These are phyloP conservation scores for Phytopythium helicoides DNA, from an alignment of 352 stramenopile genomes.

Conservation along the genomic window DNA sequence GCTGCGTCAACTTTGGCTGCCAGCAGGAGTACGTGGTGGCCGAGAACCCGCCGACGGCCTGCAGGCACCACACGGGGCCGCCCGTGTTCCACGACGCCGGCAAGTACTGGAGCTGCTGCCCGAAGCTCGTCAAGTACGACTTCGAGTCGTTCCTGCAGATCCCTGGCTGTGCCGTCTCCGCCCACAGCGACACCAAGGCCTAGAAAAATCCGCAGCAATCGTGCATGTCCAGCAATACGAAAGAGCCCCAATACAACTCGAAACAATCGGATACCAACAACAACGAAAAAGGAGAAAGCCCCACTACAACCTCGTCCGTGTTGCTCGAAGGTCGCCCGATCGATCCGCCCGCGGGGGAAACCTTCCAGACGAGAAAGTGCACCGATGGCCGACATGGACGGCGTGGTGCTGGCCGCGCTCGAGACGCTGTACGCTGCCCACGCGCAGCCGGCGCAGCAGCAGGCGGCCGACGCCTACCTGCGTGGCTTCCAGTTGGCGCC, in stretches of 20 bases:
- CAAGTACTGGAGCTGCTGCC: conserved; percentile 95
- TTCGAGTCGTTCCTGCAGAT: conserved; percentile 94
- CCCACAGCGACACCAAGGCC: conserved; percentile 76
- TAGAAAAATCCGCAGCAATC: not conserved
- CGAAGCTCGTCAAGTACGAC: conserved; percentile 92
- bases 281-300: not conserved
- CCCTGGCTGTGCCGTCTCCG: conserved; percentile 77
- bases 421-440: conserved; percentile 62
- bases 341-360: too few relatives aligned
- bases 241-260: too few relatives aligned
- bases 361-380: not conserved
- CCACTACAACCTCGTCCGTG: not conserved
- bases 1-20: conserved; percentile 91
- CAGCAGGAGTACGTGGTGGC: conserved; percentile 90
- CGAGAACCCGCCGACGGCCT: conserved; percentile 78
- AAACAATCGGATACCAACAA: not conserved
- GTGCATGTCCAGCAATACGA: too few relatives aligned
- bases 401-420: conserved; percentile 44
- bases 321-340: too few relatives aligned
- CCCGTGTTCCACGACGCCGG: conserved; percentile 93
- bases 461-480: conserved; percentile 70
- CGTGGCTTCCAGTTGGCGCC: conserved; percentile 77
- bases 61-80: conserved; percentile 81
- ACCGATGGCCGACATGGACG: conserved; percentile 17
- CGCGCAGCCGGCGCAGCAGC: conserved; percentile 45